A percentile compares a stretch with the other conserved stretches of the same genome.
Evolutionary conservation across 805 yeast genomes (phyloP).

Genomic region (Myxozyma vanderwaltii): DNA sequence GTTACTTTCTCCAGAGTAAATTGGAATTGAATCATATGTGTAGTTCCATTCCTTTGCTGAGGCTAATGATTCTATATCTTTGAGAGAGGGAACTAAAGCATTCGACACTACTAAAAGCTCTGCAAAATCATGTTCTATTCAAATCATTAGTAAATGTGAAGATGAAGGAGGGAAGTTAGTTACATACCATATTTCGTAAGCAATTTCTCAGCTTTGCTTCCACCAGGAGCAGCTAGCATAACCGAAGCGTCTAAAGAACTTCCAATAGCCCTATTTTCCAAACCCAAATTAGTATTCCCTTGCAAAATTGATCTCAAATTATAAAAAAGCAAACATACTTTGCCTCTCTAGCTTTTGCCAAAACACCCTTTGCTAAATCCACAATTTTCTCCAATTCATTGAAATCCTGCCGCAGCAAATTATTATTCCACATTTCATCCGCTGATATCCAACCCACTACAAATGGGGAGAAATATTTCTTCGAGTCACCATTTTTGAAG

Average conservation of each 20-base stretch:
- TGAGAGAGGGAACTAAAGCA: slow-evolving; percentile 44
- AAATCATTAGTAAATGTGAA: neutral
- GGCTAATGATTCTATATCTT: neutral
- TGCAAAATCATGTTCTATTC: slow-evolving; percentile 49
- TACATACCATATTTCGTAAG: slow-evolving; percentile 14
- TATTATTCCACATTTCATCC: slow-evolving; percentile 45
- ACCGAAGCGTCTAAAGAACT: slow-evolving; percentile 62
- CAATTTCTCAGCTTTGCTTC: slow-evolving; percentile 14
- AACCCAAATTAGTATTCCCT: neutral
- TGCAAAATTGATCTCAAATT: no score
- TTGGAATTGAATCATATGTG: neutral
- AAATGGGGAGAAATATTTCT: slow-evolving; percentile 50
- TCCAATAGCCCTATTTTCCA: slow-evolving; percentile 32
- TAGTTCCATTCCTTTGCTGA: neutral
- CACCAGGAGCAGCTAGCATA: slow-evolving; percentile 40
- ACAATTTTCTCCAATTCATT: slow-evolving; percentile 51
- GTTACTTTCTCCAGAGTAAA: slow-evolving; percentile 22
- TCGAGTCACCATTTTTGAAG: slow-evolving; percentile 33
- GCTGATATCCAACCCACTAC: slow-evolving; percentile 49
- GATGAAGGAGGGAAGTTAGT: neutral
- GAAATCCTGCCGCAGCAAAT: slow-evolving; percentile 50
- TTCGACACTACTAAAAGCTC: slow-evolving; percentile 68
- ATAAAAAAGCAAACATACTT: slow-evolving; percentile 45
- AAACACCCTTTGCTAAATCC: slow-evolving; percentile 51
- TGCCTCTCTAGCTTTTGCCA: slow-evolving; percentile 59